phyloP scores from a whole-genome alignment of 257 asterid species.

The Plectranthus barbatus region DNA sequence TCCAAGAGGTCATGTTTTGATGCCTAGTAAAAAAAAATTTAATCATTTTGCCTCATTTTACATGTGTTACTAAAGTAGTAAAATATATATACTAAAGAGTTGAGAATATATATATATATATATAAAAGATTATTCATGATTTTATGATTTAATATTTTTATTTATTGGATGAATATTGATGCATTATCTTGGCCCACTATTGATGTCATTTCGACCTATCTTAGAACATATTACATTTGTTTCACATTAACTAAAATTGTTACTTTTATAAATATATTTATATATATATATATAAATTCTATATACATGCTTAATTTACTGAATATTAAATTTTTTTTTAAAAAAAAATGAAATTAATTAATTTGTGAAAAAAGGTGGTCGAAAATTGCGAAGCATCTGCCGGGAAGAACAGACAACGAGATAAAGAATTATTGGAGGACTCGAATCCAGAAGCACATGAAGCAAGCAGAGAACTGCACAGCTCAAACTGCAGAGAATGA shows the following conservation, averaged over 20 bases:
- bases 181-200: neutral
- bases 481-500: constrained; percentile 29
- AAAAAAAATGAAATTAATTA: no score
- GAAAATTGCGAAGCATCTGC: constrained; percentile 83
- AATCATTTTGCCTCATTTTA: neutral
- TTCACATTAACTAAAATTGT: neutral
- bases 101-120: neutral
- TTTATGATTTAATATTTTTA: neutral
- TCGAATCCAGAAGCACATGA: constrained; percentile 75
- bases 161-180: no score
- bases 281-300: no score
- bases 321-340: no score
- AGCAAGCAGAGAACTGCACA: constrained; percentile 42
- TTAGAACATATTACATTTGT: neutral
- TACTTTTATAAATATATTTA: no score
- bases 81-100: neutral
- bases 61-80: neutral
- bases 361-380: constrained; percentile 55
- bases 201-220: neutral
- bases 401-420: constrained; percentile 90
- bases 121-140: neutral
- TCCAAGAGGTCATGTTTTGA: no score
- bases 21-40: constrained; percentile 5
- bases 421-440: constrained; percentile 95
- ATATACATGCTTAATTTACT: no score